Percentiles rank a stretch among this genome's conserved stretches.
These are phyloP conservation scores for Hyaloscypha hepaticicola DNA, from an alignment of 495 filamentous ascomycete species.

Conservation along the genomic window DNA sequence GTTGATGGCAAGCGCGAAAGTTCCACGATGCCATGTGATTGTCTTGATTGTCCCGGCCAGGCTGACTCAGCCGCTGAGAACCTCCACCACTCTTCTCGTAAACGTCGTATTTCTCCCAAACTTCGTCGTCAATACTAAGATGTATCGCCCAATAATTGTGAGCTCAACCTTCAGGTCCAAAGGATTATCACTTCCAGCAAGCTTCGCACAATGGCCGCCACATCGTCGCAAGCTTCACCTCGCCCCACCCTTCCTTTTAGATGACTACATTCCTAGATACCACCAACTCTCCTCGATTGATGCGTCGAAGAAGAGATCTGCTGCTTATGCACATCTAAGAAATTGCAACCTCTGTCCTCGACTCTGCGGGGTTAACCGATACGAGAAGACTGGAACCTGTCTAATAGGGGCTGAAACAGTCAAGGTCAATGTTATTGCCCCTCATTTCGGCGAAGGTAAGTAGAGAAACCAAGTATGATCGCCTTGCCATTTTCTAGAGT, in stretches of 20 bases:
- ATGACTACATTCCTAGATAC: conserved; percentile 70
- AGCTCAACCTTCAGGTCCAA: background rate
- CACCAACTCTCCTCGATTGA: conserved; percentile 57
- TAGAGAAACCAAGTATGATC: conserved; percentile 15
- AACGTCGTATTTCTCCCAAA: background rate
- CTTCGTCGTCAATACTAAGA: background rate
- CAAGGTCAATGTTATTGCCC: conserved; percentile 77
- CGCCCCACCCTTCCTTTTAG: conserved; percentile 72
- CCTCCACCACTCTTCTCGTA: background rate
- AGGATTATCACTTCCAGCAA: background rate
- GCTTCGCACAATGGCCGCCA: background rate
- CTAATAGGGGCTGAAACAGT: conserved; percentile 67
- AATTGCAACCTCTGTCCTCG: conserved; percentile 78
- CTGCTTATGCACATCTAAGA: conserved; percentile 64
- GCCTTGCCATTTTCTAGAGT: background rate
- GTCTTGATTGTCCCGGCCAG: background rate
- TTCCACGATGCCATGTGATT: conserved; percentile 16
- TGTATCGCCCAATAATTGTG: conserved; percentile 1
- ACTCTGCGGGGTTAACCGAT: conserved; percentile 71
- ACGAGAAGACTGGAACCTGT: conserved; percentile 68
- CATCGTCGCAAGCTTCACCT: conserved; percentile 53
- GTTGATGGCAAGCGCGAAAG: conserved; percentile 16
- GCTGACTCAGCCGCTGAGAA: background rate
- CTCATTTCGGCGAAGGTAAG: conserved; percentile 63
- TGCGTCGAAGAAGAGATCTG: conserved; percentile 61